Base-by-base conservation (phyloP, 257 asterid species). In the Mentha longifolia region DNA sequence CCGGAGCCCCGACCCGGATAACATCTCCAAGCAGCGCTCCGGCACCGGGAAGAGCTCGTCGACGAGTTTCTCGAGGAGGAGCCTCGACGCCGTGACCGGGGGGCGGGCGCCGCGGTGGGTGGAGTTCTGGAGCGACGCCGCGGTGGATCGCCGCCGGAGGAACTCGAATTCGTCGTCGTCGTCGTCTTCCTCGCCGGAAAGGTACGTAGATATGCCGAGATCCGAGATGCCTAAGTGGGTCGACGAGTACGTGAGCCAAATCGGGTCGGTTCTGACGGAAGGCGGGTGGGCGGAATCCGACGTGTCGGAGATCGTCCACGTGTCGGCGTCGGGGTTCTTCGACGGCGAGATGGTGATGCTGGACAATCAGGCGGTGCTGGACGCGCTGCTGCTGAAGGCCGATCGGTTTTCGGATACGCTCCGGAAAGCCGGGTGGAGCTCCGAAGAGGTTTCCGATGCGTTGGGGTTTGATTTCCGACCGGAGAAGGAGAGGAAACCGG, bases 71-170 rank as follows among this genome's bases (percentile, higher is more conserved):
- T 84, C 96, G 2, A 55, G 96, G 72, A 79, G 89, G 55, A 91
- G 97, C 9, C 72, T 89, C 0, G 95, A 89, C 54, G 37, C 87
- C 2, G 76, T 70, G 1, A 59, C 82, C 76, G 85, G 82, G 39
- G 86, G 84, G 0, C 81, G 88, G 13, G 75, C 85, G 55, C 93
- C 97, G 76, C 84, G 98, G 22, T 95, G 99, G 99, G 96, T 95
- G 82, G 99, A 95, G 83, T 95, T 95, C 84, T 95, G 99, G 99
- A 92, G 97, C 73, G 99, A 95, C 19, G 97, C 98, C 14, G 96
- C 95, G 6, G 82, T 83, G 73, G 97, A 86, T 68, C 91, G 95
- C 33, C 92, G 92, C 20, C 86, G 89, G 42, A 76, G 94, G 76
- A 88, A 67, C 74, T 92, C 90, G 1, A 84, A 88, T 58, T 88